These are phyloP conservation scores for Takashimella koratensis DNA, from an alignment of 1,284 basidiomycete genomes.

Conservation along the genomic window DNA sequence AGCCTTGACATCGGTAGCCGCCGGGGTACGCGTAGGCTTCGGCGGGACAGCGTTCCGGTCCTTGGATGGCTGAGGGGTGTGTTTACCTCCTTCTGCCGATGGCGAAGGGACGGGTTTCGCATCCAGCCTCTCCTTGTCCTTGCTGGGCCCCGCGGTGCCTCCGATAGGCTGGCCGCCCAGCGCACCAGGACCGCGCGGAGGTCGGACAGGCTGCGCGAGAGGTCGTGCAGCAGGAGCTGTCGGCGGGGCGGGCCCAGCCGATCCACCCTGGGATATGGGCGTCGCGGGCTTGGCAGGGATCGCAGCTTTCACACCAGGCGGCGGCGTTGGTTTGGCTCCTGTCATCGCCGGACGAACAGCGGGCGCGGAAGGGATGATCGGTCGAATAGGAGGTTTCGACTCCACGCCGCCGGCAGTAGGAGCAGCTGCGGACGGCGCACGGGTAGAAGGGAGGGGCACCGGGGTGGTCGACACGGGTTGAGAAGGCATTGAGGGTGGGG, in stretches of 20 bases:
- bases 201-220: slow-evolving; percentile 15
- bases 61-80: not conserved
- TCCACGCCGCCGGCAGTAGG: not conserved
- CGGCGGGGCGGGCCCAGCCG: not conserved
- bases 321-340: slow-evolving; percentile 49
- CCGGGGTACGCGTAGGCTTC: no score
- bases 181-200: slow-evolving; percentile 9
- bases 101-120: no score
- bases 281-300: slow-evolving; percentile 2
- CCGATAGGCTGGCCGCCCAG: slow-evolving; percentile 8
- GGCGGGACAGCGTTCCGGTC: not conserved
- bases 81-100: no score
- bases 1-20: no score
- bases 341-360: slow-evolving; percentile 5
- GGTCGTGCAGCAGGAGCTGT: slow-evolving; percentile 3
- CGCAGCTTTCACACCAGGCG: slow-evolving; percentile 9
- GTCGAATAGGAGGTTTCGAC: slow-evolving; percentile 3
- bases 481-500: not conserved
- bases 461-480: not conserved
- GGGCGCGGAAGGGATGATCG: slow-evolving; percentile 3
- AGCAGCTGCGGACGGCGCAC: not conserved
- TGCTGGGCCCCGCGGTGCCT: slow-evolving; percentile 26
- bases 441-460: not conserved
- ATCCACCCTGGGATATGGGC: not conserved
- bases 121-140: slow-evolving; percentile 30